Percentiles rank a stretch among this genome's conserved stretches.
Conservation (phyloP, 2,329 filamentous ascomycete genomes). For the Arthrobotrys musiformis region DNA sequence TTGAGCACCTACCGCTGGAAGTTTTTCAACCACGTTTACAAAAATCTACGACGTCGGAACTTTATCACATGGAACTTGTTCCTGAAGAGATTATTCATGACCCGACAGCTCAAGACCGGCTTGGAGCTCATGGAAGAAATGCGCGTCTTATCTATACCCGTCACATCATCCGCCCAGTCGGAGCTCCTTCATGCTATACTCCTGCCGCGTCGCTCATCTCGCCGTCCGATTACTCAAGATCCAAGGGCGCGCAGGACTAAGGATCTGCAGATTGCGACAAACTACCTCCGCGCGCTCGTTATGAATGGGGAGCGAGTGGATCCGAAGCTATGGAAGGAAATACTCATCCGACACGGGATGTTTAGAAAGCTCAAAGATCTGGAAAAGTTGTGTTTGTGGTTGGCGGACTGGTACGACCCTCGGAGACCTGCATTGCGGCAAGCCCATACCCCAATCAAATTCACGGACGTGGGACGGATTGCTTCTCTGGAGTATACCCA, state of each 20-base stretch:
- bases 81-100: conserved; percentile 45
- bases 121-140: conserved; percentile 57
- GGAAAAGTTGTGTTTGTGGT: conserved; percentile 52
- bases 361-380: conserved; percentile 57
- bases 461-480: conserved; percentile 41
- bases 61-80: conserved; percentile 43
- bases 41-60: conserved; percentile 46
- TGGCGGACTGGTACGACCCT: conserved; percentile 59
- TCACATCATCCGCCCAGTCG: conserved; percentile 51
- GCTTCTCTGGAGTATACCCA: conserved; percentile 33
- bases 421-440: conserved; percentile 25
- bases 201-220: conserved; percentile 50
- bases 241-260: conserved; percentile 37
- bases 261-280: conserved; percentile 51
- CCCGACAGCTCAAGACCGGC: conserved; percentile 37
- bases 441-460: conserved; percentile 40
- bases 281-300: conserved; percentile 49
- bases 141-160: conserved; percentile 45
- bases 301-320: conserved; percentile 57
- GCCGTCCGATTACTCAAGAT: conserved; percentile 49
- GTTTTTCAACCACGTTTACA: conserved; percentile 53
- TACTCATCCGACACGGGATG: conserved; percentile 58
- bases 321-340: conserved; percentile 57
- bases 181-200: conserved; percentile 57
- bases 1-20: conserved; percentile 52